A percentile compares a stretch with the other conserved stretches of the same genome.
Conservation (phyloP, 345 rosid species). For the Eucalyptus regnans region DNA sequence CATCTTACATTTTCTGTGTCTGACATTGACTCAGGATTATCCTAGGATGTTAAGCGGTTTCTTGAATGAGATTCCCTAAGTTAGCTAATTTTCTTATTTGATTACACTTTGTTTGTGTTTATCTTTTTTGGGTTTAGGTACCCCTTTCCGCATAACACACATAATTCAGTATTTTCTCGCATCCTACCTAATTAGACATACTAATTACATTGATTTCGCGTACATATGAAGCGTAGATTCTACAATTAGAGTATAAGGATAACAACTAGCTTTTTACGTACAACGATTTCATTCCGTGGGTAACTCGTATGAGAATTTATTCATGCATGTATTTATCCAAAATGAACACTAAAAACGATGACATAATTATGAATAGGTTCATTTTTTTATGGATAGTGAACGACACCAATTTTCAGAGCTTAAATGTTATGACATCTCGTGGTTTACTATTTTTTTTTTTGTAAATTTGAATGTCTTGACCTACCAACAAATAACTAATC, state of each 20-base stretch:
- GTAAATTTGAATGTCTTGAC: not conserved
- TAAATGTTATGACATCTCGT: not conserved
- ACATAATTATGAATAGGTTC: not conserved
- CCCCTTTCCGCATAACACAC: not conserved
- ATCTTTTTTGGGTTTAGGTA: not conserved
- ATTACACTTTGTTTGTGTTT: not conserved
- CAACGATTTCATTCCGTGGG: not conserved
- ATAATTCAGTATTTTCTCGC: not conserved
- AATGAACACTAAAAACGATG: not conserved
- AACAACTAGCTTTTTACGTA: not conserved
- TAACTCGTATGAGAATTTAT: not conserved
- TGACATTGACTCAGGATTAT: not conserved
- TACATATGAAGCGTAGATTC: not conserved
- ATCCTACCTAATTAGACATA: not conserved
- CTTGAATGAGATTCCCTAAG: not conserved
- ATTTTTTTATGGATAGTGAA: not conserved
- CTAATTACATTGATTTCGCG: fast-evolving
- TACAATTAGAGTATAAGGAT: not conserved
- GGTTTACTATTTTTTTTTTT: not conserved
- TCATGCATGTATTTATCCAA: not conserved
- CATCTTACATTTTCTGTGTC: not conserved
- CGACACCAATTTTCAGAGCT: not conserved
- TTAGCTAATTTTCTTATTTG: not conserved
- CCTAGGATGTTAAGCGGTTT: not conserved
- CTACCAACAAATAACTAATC: not conserved